Evolutionary conservation across 164 flowering plant genomes (phyloP), one percentile per base, ranked within the genome.

Genomic region (Nymphaea colorata): DNA sequence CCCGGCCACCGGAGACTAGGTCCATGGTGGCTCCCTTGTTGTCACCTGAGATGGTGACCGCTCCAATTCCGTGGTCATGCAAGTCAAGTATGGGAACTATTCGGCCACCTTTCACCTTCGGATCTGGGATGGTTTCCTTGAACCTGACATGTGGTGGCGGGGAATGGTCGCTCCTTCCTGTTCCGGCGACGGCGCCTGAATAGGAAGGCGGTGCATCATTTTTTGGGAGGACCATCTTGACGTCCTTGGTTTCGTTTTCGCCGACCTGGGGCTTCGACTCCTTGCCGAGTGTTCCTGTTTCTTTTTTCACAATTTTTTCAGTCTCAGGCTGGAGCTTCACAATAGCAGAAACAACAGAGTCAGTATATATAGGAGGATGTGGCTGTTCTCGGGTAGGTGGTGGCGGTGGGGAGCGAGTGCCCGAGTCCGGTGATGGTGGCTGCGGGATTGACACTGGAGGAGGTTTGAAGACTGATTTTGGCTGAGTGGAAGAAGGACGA

Each of bases 21-120:
- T 88, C 90, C 98, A 92, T 92, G 65, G 78, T 53, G 17, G 98
- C 96, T 3, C 98, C 98, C 69, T 70, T 85, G 87, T 90, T 90
- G 44, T 92, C 93, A 16, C 98, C 96, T 0, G 91, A 85, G 11
- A 90, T 71, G 14, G 89, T 87, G 59, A 90, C 78, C 11, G 88
- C 71, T 68, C 83, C 79, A 77, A 73, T 69, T 2, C 82, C 82
- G 2, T 11, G 4, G 0, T 79, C 76, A 17, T 79, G 84, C 3
- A 6, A 6, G 55, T 47, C 14, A n/a, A 43, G 11, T 82, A 69
- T 57, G 79, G 80, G 0, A 73, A 61, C 2, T 44, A 4, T 67
- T 79, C 36, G 61, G 18, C n/a, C 8, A 14, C 25, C 74, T 43
- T 73, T 69, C 44, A 5, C 7, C 0, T 10, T 45, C 53, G 53